phyloP scores from a whole-genome alignment of 23 red algal genomes.

The Gracilaria vermiculophylla region DNA sequence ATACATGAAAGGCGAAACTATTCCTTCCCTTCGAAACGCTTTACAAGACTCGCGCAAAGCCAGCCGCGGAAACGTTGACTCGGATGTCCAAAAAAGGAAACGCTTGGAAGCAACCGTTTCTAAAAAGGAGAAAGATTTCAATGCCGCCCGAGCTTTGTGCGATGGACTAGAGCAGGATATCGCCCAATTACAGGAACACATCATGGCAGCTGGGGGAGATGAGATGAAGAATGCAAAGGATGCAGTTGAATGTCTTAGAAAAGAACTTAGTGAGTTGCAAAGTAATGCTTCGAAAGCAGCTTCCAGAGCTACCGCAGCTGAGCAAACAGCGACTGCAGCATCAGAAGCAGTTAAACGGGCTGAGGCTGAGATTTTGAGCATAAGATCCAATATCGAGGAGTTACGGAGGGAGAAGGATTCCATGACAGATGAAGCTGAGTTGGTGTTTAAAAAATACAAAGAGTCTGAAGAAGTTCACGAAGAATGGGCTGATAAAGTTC shows the following conservation, averaged over 20 bases:
- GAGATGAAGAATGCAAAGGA: slow-evolving; percentile 55
- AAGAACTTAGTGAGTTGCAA: slow-evolving; percentile 26
- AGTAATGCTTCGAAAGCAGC: slow-evolving; percentile 23
- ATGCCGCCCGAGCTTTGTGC: slow-evolving; percentile 25
- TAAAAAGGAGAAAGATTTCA: neutral
- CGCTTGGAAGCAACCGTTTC: slow-evolving; percentile 32
- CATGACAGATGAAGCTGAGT: slow-evolving; percentile 59
- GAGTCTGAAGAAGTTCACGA: slow-evolving; percentile 42
- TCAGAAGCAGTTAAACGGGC: slow-evolving; percentile 22
- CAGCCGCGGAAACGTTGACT: neutral
- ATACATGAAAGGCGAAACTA: slow-evolving; percentile 35
- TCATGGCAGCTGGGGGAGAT: slow-evolving; percentile 68
- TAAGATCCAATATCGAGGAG: slow-evolving; percentile 19
- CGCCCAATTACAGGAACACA: slow-evolving; percentile 45
- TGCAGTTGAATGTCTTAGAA: slow-evolving; percentile 20
- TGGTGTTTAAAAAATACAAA: slow-evolving; percentile 47
- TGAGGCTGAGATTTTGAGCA: slow-evolving; percentile 1
- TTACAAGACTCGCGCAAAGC: neutral
- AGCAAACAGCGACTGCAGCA: slow-evolving; percentile 7
- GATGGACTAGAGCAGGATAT: slow-evolving; percentile 60
- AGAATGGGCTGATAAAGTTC: slow-evolving; percentile 58
- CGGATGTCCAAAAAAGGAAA: slow-evolving; percentile 13
- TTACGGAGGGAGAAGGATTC: neutral
- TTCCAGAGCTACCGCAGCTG: slow-evolving; percentile 24
- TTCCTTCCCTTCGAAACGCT: slow-evolving; percentile 38